A percentile compares a stretch with the other conserved stretches of the same genome.
Evolutionary conservation across 2,329 filamentous ascomycete genomes (phyloP).

Genomic region (Xenosphaeropsis pyriputrescens): DNA sequence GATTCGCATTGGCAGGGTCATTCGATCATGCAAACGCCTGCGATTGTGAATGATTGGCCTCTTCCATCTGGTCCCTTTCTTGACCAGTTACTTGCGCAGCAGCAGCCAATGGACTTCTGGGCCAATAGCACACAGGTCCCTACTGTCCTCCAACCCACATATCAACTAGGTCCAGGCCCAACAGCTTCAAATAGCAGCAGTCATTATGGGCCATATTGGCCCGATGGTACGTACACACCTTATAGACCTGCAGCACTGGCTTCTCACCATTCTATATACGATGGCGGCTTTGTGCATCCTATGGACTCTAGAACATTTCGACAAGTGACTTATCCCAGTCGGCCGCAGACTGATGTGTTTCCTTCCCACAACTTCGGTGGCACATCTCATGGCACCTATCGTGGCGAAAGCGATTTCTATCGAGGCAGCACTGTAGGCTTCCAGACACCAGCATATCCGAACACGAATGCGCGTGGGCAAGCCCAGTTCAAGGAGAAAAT

Average conservation of each 20-base stretch:
- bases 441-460: not conserved
- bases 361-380: not conserved
- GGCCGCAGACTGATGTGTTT: not conserved
- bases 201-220: conserved; percentile 47
- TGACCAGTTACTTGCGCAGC: conserved; percentile 1
- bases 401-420: not conserved
- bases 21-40: not conserved
- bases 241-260: conserved; percentile 39
- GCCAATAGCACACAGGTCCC: conserved; percentile 32
- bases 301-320: not conserved
- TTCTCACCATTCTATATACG: conserved; percentile 3
- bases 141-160: conserved; percentile 41
- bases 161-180: conserved; percentile 40
- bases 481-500: conserved; percentile 52
- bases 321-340: not conserved
- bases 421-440: not conserved
- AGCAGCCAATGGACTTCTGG: conserved; percentile 10
- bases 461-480: conserved; percentile 7
- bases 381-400: not conserved
- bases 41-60: conserved; percentile 9
- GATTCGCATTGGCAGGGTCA: not conserved
- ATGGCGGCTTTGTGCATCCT: not conserved
- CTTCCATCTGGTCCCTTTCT: conserved; percentile 2
- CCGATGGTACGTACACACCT: conserved; percentile 36
- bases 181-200: conserved; percentile 41